These are phyloP conservation scores for Akanthomyces uredinophilus DNA, from an alignment of 2,329 filamentous ascomycete genomes.

Conservation along the genomic window DNA sequence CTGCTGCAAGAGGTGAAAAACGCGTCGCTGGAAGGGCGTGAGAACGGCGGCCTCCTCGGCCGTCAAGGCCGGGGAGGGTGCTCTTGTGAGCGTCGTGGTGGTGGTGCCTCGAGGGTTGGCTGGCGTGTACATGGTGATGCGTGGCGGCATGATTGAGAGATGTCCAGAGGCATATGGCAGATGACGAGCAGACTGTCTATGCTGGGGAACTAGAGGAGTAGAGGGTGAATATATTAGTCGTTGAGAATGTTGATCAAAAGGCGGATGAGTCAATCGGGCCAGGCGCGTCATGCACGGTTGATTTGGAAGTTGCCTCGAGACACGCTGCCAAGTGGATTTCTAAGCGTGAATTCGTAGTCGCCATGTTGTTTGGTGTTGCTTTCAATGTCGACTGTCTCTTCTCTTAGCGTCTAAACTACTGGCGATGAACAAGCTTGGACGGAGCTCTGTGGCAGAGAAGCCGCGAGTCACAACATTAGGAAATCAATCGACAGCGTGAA, in stretches of 20 bases:
- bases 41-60: not conserved
- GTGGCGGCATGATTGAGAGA: not conserved
- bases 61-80: not conserved
- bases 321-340: constrained; percentile 4
- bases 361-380: constrained; percentile 10
- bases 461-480: too few relatives aligned
- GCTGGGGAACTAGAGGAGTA: not conserved
- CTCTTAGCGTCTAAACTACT: not conserved
- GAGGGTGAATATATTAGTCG: not conserved
- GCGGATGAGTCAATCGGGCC: not conserved
- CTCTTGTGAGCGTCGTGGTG: not conserved
- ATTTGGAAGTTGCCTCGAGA: not conserved
- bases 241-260: not conserved
- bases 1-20: constrained; percentile 9
- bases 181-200: too few relatives aligned
- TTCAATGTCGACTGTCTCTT: constrained; percentile 2
- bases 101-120: constrained; percentile 3
- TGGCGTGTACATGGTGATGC: constrained; percentile 14
- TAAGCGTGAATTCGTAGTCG: constrained; percentile 12
- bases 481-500: too few relatives aligned
- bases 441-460: not conserved
- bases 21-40: constrained; percentile 12
- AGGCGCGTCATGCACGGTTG: not conserved
- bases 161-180: too few relatives aligned
- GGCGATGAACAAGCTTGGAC: not conserved